These are phyloP conservation scores for Adiantum capillusveneris DNA, from an alignment of 75 land plant genomes.

Conservation along the genomic window DNA sequence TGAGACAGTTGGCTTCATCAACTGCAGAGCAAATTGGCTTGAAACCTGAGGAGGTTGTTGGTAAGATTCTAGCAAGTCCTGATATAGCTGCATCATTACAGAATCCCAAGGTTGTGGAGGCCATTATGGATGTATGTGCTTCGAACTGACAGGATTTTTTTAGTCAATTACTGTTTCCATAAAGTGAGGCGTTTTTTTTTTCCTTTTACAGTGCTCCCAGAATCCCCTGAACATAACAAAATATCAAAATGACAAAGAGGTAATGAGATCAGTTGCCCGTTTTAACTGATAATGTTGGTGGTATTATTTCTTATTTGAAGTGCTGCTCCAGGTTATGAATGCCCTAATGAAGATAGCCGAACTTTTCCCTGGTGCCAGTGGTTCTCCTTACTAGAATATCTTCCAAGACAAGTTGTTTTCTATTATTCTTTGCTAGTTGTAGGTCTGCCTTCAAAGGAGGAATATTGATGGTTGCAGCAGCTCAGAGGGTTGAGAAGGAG, in stretches of 20 bases:
- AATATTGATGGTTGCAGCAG: too few relatives aligned
- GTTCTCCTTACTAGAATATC: slow-evolving; percentile 16
- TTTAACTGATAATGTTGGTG: too few relatives aligned
- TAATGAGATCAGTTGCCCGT: too few relatives aligned
- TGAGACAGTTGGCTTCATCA: background rate
- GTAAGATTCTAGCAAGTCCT: slow-evolving; percentile 94
- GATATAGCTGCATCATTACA: slow-evolving; percentile 95
- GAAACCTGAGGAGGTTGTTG: slow-evolving; percentile 90
- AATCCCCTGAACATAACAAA: slow-evolving; percentile 84
- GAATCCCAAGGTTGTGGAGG: slow-evolving; percentile 93
- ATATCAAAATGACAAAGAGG: slow-evolving; percentile 98
- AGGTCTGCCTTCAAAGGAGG: too few relatives aligned
- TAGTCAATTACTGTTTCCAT: background rate
- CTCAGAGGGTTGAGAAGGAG: too few relatives aligned
- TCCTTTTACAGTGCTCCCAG: slow-evolving; percentile 82
- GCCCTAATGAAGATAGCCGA: slow-evolving; percentile 88
- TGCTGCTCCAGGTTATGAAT: slow-evolving; percentile 74
- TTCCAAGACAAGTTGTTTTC: too few relatives aligned
- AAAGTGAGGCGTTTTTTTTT: background rate
- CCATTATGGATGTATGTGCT: slow-evolving; percentile 88
- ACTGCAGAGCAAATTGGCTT: slow-evolving; percentile 92
- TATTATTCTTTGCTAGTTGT: too few relatives aligned
- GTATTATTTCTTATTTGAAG: slow-evolving; percentile 2
- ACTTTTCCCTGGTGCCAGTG: slow-evolving; percentile 76
- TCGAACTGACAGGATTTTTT: too few relatives aligned